These are phyloP conservation scores for Eucalyptus shirleyi DNA, from an alignment of 345 rosid genomes.

Conservation along the genomic window DNA sequence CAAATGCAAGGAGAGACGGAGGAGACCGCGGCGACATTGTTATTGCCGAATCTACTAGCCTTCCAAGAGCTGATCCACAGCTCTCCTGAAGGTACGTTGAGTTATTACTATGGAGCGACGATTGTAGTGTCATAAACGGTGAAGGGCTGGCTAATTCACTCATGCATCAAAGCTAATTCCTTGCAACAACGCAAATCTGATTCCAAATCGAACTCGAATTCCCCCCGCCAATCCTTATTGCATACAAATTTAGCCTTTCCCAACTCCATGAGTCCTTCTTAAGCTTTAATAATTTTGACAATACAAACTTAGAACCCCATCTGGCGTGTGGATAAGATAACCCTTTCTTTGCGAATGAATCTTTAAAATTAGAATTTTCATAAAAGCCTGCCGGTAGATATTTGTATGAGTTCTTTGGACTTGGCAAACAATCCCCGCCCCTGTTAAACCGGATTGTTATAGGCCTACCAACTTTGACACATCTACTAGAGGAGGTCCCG, in stretches of 20 bases:
- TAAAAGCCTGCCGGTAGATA: not conserved
- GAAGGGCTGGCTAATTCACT: not conserved
- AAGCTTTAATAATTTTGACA: not conserved
- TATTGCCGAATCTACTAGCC: not conserved
- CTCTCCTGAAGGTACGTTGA: not conserved
- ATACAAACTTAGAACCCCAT: not conserved
- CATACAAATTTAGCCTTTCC: not conserved
- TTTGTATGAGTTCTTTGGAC: not conserved
- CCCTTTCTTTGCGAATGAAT: not conserved
- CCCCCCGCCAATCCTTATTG: not conserved
- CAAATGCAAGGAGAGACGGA: not conserved
- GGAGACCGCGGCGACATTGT: not conserved
- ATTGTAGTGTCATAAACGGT: not conserved
- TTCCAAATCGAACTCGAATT: not conserved
- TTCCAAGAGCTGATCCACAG: not conserved
- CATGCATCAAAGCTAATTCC: not conserved
- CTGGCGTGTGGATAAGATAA: not conserved
- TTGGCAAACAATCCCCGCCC: accelerated
- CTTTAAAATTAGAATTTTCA: not conserved
- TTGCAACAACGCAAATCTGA: not conserved
- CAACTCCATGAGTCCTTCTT: not conserved
- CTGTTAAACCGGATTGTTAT: accelerated
- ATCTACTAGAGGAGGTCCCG: accelerated
- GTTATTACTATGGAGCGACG: not conserved
- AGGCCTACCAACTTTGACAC: not conserved